phyloP scores from a whole-genome alignment of 805 yeast species.

The Blastobotrys mokoenaii region DNA sequence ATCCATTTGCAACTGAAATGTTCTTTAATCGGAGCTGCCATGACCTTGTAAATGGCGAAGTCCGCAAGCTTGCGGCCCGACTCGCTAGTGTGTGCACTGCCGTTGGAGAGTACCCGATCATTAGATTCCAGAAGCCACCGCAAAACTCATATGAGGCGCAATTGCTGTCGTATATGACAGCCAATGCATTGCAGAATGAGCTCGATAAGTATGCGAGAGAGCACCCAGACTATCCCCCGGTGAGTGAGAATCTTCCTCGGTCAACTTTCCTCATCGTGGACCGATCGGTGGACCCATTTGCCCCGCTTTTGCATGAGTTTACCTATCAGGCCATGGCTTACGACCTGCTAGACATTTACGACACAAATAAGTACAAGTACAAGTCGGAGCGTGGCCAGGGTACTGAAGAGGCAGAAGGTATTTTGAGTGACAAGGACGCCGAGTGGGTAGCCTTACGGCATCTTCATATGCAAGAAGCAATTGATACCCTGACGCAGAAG shows the following conservation, averaged over 20 bases:
- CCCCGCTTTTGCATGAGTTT: conserved; percentile 84
- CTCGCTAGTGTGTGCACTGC: conserved; percentile 65
- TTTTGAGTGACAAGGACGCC: conserved; percentile 51
- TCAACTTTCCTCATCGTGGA: conserved; percentile 72
- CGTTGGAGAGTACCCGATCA: conserved; percentile 82
- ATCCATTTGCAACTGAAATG: conserved; percentile 52
- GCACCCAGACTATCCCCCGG: conserved; percentile 51
- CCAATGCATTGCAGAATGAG: conserved; percentile 58
- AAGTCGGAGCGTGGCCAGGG: conserved; percentile 41
- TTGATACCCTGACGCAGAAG: conserved; percentile 48
- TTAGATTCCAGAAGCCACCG: conserved; percentile 60
- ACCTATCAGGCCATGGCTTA: conserved; percentile 87
- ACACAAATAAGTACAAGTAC: conserved; percentile 43
- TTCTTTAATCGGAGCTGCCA: conserved; percentile 60
- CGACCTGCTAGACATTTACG: conserved; percentile 48
- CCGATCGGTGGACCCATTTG: conserved; percentile 71
- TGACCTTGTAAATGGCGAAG: conserved; percentile 51
- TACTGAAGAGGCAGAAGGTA: conserved; percentile 38
- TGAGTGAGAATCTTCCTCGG: conserved; percentile 45
- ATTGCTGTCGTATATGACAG: conserved; percentile 58
- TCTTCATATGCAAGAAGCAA: conserved; percentile 66
- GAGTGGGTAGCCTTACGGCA: conserved; percentile 69
- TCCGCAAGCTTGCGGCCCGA: conserved; percentile 50
- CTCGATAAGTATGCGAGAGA: conserved; percentile 69
- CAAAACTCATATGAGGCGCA: conserved; percentile 47